A percentile compares a stretch with the other conserved stretches of the same genome.
Evolutionary conservation across 768 basidiomycete species (phyloP).

Genomic region (Tylopilus intermedius): DNA sequence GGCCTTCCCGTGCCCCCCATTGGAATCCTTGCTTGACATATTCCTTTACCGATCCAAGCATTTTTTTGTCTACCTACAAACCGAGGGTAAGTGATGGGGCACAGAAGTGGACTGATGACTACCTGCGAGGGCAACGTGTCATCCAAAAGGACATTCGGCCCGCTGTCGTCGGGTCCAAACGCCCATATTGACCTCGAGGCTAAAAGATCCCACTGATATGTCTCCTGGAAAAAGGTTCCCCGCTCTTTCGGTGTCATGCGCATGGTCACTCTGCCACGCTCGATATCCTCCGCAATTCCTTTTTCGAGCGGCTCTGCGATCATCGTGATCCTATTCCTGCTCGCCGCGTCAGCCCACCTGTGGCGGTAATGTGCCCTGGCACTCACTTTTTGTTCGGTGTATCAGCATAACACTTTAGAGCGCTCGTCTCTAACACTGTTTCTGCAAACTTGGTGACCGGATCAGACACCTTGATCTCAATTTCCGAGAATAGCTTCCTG

Average conservation of each 20-base stretch:
- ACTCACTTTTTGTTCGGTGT: slow-evolving; percentile 97
- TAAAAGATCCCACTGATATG: slow-evolving; percentile 96
- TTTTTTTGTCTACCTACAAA: slow-evolving; percentile 83
- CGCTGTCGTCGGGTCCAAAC: slow-evolving; percentile 95
- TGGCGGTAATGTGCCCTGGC: background rate
- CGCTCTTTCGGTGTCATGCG: slow-evolving; percentile 93
- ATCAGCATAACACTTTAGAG: slow-evolving; percentile 97
- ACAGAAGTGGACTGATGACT: slow-evolving; percentile 10
- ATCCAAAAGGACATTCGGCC: slow-evolving; percentile 89
- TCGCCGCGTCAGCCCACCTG: slow-evolving; percentile 10
- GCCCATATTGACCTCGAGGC: slow-evolving; percentile 99
- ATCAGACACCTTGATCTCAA: slow-evolving; percentile 99
- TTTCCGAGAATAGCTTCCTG: slow-evolving; percentile 87
- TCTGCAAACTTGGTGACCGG: slow-evolving; percentile 98
- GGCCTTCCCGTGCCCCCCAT: slow-evolving; percentile 97
- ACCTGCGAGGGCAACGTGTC: slow-evolving; percentile 95
- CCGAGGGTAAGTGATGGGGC: background rate
- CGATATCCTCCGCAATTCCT: slow-evolving; percentile 95
- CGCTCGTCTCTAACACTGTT: slow-evolving; percentile 96
- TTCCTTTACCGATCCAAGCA: slow-evolving; percentile 84
- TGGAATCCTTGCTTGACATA: slow-evolving; percentile 99
- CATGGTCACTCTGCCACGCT: slow-evolving; percentile 88
- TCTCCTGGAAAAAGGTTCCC: slow-evolving; percentile 93
- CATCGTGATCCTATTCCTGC: slow-evolving; percentile 96
- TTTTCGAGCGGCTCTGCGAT: slow-evolving; percentile 96